Conservation (phyloP, 1,139 yeast species). For the Zygosaccharomyces pseudobailii region DNA sequence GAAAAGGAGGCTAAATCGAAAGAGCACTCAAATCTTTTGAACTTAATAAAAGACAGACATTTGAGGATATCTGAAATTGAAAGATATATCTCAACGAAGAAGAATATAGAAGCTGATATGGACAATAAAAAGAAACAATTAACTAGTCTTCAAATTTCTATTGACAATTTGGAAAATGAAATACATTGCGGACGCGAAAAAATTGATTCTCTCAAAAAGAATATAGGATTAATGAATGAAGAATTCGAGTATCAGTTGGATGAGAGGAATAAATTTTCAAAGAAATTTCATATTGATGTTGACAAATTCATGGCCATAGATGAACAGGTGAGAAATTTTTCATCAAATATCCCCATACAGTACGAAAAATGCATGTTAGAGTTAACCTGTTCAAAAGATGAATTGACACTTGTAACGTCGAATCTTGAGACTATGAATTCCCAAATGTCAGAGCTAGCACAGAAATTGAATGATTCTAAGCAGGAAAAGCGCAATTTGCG, state of each 20-base stretch:
- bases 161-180: slow-evolving; percentile 48
- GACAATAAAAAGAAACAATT: slow-evolving; percentile 40
- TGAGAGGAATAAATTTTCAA: slow-evolving; percentile 1
- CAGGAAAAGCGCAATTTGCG: slow-evolving; percentile 50
- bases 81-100: slow-evolving; percentile 43
- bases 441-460: slow-evolving; percentile 32
- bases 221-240: neutral
- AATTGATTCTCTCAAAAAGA: slow-evolving; percentile 4
- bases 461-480: slow-evolving; percentile 44
- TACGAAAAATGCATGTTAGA: slow-evolving; percentile 15
- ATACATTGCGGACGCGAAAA: slow-evolving; percentile 40
- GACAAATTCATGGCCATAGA: slow-evolving; percentile 10
- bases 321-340: slow-evolving; percentile 10
- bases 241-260: slow-evolving; percentile 14
- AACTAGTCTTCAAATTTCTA: slow-evolving; percentile 40
- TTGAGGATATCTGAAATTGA: slow-evolving; percentile 54
- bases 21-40: slow-evolving; percentile 49
- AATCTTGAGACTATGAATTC: slow-evolving; percentile 20
- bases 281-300: slow-evolving; percentile 3
- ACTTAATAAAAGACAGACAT: slow-evolving; percentile 52
- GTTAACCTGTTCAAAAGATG: slow-evolving; percentile 16
- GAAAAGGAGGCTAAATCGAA: slow-evolving; percentile 47
- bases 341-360: slow-evolving; percentile 5
- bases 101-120: slow-evolving; percentile 35
- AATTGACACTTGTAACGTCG: slow-evolving; percentile 16